Evolutionary conservation across 2,329 filamentous ascomycete genomes (phyloP).

Genomic region (Ophiostoma pallidulum): DNA sequence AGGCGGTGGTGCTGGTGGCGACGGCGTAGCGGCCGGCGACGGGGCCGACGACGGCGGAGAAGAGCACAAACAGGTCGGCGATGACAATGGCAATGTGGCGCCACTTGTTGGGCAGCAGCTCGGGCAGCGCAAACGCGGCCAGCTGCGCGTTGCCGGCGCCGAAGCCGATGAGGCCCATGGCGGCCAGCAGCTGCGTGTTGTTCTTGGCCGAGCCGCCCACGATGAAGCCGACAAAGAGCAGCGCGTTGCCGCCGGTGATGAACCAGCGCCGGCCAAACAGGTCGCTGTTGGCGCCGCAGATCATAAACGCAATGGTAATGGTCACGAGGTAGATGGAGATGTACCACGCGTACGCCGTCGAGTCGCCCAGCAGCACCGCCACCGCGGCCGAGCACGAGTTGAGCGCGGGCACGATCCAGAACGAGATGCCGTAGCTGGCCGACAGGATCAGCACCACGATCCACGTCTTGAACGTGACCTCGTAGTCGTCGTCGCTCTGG

Average conservation of each 20-base stretch:
- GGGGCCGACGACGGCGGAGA: slow-evolving; percentile 36
- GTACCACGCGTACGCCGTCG: slow-evolving; percentile 25
- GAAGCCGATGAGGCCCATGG: slow-evolving; percentile 33
- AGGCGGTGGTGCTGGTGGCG: slow-evolving; percentile 18
- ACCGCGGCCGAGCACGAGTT: slow-evolving; percentile 23
- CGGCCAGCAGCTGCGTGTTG: slow-evolving; percentile 29
- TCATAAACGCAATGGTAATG: slow-evolving; percentile 32
- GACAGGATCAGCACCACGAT: slow-evolving; percentile 29
- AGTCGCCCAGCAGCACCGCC: slow-evolving; percentile 27
- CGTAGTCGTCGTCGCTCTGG: slow-evolving; percentile 26
- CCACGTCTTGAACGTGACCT: slow-evolving; percentile 32
- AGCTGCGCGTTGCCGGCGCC: slow-evolving; percentile 35
- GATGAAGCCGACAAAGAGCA: slow-evolving; percentile 30
- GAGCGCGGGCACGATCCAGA: slow-evolving; percentile 29
- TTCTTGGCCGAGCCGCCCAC: slow-evolving; percentile 31
- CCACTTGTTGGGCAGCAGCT: slow-evolving; percentile 41
- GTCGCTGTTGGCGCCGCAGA: slow-evolving; percentile 35
- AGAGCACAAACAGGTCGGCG: slow-evolving; percentile 32
- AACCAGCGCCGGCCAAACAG: slow-evolving; percentile 39
- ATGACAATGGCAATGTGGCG: slow-evolving; percentile 34
- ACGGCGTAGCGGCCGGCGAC: slow-evolving; percentile 34
- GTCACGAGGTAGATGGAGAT: slow-evolving; percentile 30
- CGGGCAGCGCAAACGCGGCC: slow-evolving; percentile 36
- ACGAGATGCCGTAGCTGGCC: slow-evolving; percentile 28
- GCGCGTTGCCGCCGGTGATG: slow-evolving; percentile 32